phyloP scores from a whole-genome alignment of 495 filamentous ascomycete genomes.

The Hyphodiscus hymeniophilus region DNA sequence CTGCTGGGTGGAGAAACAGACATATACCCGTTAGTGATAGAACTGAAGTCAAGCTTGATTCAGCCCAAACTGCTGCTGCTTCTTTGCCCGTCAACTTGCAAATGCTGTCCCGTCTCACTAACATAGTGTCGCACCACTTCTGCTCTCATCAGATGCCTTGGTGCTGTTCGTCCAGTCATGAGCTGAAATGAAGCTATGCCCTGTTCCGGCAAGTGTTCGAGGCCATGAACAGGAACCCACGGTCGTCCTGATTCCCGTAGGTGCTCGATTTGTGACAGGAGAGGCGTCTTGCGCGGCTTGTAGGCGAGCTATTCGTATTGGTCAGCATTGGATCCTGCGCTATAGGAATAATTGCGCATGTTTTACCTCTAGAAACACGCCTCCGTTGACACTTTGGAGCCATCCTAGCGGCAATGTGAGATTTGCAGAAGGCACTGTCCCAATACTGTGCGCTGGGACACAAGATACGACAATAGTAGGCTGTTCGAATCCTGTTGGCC shows the following conservation, averaged over 20 bases:
- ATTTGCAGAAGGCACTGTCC: slow-evolving; percentile 55
- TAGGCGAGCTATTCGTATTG: slow-evolving; percentile 43
- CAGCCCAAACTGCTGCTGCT: no score
- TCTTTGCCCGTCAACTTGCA: background rate
- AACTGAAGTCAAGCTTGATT: no score
- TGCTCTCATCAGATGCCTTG: slow-evolving; percentile 58
- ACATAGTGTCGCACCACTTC: slow-evolving; percentile 47
- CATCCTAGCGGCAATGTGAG: slow-evolving; percentile 65
- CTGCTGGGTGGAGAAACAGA: no score
- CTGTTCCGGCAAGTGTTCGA: slow-evolving; percentile 70
- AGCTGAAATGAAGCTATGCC: slow-evolving; percentile 73
- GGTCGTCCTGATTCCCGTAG: slow-evolving; percentile 40
- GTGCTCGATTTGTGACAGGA: slow-evolving; percentile 53
- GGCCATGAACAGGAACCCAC: slow-evolving; percentile 66
- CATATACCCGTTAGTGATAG: no score
- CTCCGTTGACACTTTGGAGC: slow-evolving; percentile 65
- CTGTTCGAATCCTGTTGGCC: slow-evolving; percentile 52
- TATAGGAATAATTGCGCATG: background rate
- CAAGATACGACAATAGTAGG: slow-evolving; percentile 67
- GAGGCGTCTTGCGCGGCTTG: slow-evolving; percentile 58
- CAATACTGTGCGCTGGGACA: slow-evolving; percentile 53
- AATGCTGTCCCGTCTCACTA: slow-evolving; percentile 2
- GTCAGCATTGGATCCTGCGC: background rate
- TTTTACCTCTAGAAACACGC: slow-evolving; percentile 57
- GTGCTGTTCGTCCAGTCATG: slow-evolving; percentile 71